Evolutionary conservation across 2,329 filamentous ascomycete species (phyloP), one percentile per base, ranked within the genome.

Genomic region (Huntiella abstrusa): DNA sequence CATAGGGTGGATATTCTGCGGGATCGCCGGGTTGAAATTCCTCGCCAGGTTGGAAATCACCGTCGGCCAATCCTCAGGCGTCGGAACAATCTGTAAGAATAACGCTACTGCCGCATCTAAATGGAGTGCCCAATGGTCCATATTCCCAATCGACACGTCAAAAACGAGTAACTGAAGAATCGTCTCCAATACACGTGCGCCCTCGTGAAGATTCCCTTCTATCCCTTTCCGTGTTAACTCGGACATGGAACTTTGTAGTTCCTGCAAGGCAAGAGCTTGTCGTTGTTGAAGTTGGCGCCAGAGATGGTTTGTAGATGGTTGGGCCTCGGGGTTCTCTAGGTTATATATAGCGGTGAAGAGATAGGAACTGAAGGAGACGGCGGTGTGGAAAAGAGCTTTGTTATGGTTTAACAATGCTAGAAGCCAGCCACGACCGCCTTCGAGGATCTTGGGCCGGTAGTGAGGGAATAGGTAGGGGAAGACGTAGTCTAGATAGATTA

Each of bases 391-490:
- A 15, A 77, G 62, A 1, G 71, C 64, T 51, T 68, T 71, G 57
- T 73, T 76, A 49, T 64, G 67, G 47, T 71, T 64, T 7, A 78
- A 61, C 37, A 74, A 60, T 28, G 70, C 66, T 33, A 79, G 59
- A 22, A 79, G 62, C 75, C 75, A 80, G 19, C 69, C 67, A 42
- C 70, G 66, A 11, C 74, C 75, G n/a, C 71, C 69, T 47, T 70
- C 62, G 3, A 71, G 61, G 4, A 75, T 55, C 2, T 64, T 62
- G 1, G 75, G 75, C 2, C 66, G 66, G 57, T 78, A 79, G 55
- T 77, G 73, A 2, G 76, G 76, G 54, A 74, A 78, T 1, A 78
- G 59, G 52, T 76, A 72, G 1, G 75, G 74, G 51, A 78, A 69
- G 15, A 77, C 64, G 51, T 73, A 68, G 55, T 80, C 75, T 40